Conservation (phyloP, 441 rosid species). For the Corymbia calophylla region DNA sequence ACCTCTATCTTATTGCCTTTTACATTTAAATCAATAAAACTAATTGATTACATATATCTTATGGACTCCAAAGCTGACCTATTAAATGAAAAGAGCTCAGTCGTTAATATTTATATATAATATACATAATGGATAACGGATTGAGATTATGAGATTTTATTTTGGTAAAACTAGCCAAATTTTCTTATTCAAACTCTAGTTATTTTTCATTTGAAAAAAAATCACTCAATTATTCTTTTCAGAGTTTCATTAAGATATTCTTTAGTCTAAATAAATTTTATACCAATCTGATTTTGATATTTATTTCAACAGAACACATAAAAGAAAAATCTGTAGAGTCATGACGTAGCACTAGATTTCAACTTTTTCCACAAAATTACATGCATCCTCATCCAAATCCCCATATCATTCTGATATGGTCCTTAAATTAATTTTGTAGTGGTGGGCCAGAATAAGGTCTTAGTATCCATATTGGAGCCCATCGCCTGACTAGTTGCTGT, state of each 20-base stretch:
- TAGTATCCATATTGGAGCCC: no score
- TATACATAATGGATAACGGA: neutral
- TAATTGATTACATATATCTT: neutral
- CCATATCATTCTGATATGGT: neutral
- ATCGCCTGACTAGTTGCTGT: neutral
- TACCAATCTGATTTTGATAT: neutral
- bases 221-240: neutral
- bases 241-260: neutral
- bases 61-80: neutral
- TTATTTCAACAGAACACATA: neutral
- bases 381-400: neutral
- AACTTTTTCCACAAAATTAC: neutral
- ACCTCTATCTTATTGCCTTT: neutral
- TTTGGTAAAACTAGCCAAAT: neutral
- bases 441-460: no score
- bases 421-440: no score
- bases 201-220: no score
- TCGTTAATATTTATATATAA: no score
- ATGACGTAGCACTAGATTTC: neutral
- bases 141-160: neutral
- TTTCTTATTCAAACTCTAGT: neutral
- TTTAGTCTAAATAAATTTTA: neutral
- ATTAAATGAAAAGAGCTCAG: neutral
- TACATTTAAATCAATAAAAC: neutral
- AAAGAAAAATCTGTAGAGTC: neutral